Evolutionary conservation across 371 early-diverging fungal genomes (phyloP), one percentile per base, ranked within the genome.

Genomic region (Rhizopus stolonifer): DNA sequence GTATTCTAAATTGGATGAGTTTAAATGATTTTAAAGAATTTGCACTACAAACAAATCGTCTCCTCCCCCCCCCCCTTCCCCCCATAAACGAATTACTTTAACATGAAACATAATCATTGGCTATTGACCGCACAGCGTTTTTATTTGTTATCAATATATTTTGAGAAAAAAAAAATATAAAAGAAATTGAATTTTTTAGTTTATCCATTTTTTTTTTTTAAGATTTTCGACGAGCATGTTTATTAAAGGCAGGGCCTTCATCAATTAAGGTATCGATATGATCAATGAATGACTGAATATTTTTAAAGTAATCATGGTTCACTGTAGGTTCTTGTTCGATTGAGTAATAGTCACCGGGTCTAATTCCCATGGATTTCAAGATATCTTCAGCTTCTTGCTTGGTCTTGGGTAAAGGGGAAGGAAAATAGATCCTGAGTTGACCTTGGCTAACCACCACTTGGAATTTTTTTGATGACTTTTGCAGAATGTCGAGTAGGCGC

Each of bases 211-310:
- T n/a, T n/a, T n/a, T n/a, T n/a, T n/a, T n/a, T n/a, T n/a, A n/a
- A n/a, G n/a, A n/a, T n/a, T 29, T 29, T 29, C 31, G 7, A 29
- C 31, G 31, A 29, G 31, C 31, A 4, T 29, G 31, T 29, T 29
- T 29, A 29, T 29, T 29, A 10, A 29, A 29, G 10, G 31, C 31
- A 29, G 31, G 31, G 10, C 70, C 61, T 2, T 53, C 52, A 33
- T 73, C 70, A 46, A 77, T 71, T 36, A 77, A 42, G 33, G 67
- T 62, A 65, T 77, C 77, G 3, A 73, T 70, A 29, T 67, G 69
- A 53, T 73, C 72, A 21, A 77, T 39, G 54, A 77, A 77, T 46
- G 55, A 42, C 33, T 71, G 77, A 9, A 77, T 57, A n/a, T 73
- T 66, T 58, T 60, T 60, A 48, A 77, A 72, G 42, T 76, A 72